Base-by-base conservation (phyloP, 345 rosid genomes). In the Acer yangbiense region DNA sequence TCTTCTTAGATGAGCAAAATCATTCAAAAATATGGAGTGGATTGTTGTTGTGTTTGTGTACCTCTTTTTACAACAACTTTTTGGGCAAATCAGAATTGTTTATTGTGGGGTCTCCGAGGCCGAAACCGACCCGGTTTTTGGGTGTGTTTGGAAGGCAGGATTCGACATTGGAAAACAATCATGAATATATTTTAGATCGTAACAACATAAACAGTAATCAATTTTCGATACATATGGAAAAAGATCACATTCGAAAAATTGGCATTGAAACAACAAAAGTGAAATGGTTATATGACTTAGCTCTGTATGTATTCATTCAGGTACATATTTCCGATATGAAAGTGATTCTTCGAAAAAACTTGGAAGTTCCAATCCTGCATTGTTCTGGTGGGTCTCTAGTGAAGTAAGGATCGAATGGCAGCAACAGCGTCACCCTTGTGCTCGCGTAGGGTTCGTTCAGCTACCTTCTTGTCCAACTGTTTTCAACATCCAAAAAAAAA, bases 401-500 rank as follows among this genome's bases (percentile, higher is more conserved):
- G 91, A 82, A 96, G 97, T 86, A 96, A 80, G 71, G 87, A 88
- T 27, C 94, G 89, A 65, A 93, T 91, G 1, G 99, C 97, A 82
- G 99, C 92, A 66, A 96, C 97, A 1, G 98, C 98, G 80, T 90
- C 95, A 3, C 98, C 99, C 77, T 96, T 96, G 86, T 91, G 97
- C 89, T 96, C 99, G 4, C 98, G 88, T 48, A 92, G 83, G 65
- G 98, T 94, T 83, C 95, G 91, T 89, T 94, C 99, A 35, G 93
- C 99, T 29, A 96, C 90, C 80, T 86, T 92, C 84, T 85, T 94
- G 78, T 94, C 98, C 89, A 94, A 78, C 98, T 94, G 85, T 65
- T 79, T 62, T 27, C 81, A 18, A 52, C 17, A 68, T 57, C 65
- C 64, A 0, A 72, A 69, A 43, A 63, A 48, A 67, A 61, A 21